These are phyloP conservation scores for Pseudohalonectria lignicola DNA, from an alignment of 2,329 filamentous ascomycete genomes.

Conservation along the genomic window DNA sequence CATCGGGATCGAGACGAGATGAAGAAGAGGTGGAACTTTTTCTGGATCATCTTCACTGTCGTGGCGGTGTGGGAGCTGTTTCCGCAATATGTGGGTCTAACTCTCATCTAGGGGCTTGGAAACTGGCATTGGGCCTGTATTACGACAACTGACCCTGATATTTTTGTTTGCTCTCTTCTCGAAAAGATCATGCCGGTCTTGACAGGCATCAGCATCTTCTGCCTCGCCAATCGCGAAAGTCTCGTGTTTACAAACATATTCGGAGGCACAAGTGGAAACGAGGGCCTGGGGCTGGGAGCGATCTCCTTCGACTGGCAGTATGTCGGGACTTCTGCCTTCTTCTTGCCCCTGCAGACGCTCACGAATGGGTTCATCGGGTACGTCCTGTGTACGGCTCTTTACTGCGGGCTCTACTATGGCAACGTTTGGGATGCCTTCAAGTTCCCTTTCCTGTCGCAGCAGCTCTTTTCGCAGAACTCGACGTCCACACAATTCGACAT, in stretches of 20 bases:
- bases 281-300: conserved; percentile 26
- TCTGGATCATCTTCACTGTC: conserved; percentile 24
- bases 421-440: conserved; percentile 24
- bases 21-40: conserved; percentile 26
- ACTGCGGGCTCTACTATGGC: conserved; percentile 26
- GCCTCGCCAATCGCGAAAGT: conserved; percentile 29
- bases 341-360: conserved; percentile 23
- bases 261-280: conserved; percentile 24
- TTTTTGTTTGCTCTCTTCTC: not conserved
- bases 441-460: conserved; percentile 23
- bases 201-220: conserved; percentile 28
- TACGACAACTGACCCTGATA: not conserved
- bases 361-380: conserved; percentile 27
- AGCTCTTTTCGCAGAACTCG: conserved; percentile 24
- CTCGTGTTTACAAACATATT: conserved; percentile 22
- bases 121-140: not conserved
- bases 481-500: conserved; percentile 20
- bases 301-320: conserved; percentile 33
- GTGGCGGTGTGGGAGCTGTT: conserved; percentile 36
- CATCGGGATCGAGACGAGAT: conserved; percentile 18
- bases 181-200: conserved; percentile 26
- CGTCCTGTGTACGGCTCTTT: conserved; percentile 21
- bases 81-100: conserved; percentile 24
- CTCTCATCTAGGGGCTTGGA: not conserved
- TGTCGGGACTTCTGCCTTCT: conserved; percentile 23